Evolutionary conservation across 1,284 basidiomycete species (phyloP), one percentile per base, ranked within the genome.

Genomic region (Blastosporella zonata): DNA sequence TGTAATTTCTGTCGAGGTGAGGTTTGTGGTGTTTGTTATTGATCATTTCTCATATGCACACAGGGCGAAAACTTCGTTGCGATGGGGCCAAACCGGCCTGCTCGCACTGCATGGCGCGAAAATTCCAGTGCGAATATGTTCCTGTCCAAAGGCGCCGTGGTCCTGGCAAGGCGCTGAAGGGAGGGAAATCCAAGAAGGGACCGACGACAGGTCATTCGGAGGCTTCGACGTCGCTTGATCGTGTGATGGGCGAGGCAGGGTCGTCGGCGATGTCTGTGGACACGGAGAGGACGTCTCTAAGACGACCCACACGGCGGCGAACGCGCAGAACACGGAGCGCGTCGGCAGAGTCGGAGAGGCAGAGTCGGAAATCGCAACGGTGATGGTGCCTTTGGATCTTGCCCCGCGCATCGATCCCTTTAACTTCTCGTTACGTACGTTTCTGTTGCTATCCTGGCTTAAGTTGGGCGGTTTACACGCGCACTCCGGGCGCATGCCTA

Each of bases 1-100:
- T 88, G 85, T 68, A 69, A 83, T 64, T 86, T 85, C 63, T 88
- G 85, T 68, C 74, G 84, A 75, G 73, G 85, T 82, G 64, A 71
- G 80, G 53, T 60, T 36, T 38, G 53, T 33, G 28, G 34, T 49
- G 42, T 17, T 34, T 12, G 53, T 53, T 50, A 31, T 47, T 43
- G 48, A 36, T 43, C 20, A 23, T 20, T 43, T 38, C 41, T 29
- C 37, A 55, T 55, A 40, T 50, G 50, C 39, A 53, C 20, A 38
- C 60, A 89, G 85, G 73, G 43, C 79, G 87, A 47, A 89, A 89
- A 63, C 73, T 88, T 53, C 74, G 78, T 13, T 89, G 86, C 66
- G 80, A 85, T 59, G 86, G 85, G 3, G 68, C 64, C 5, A 72
- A 70, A 50, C 86, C 85, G 25, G 64, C 67, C 6, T 89, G 87